Base-by-base conservation (phyloP, 208 protist genomes). In the Herpetomonas tarakana region DNA sequence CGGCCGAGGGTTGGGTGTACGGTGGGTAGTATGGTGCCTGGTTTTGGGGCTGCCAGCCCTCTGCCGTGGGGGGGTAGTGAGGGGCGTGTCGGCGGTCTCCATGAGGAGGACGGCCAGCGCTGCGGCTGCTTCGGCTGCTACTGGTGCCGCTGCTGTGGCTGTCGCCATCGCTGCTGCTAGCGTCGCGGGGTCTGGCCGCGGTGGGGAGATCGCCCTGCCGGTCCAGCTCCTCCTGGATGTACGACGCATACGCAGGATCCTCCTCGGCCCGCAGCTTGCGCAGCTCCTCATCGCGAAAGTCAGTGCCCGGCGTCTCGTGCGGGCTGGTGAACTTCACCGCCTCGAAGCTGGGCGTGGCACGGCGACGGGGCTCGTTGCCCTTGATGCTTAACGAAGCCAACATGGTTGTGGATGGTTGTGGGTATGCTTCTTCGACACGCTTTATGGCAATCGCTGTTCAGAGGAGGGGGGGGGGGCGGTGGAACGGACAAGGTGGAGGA, bases 341-440 rank as follows among this genome's bases (percentile, higher is more conserved):
- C 35, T 41, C 35, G 28, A 6, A 38, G 51, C 45, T 51, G 7
- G n/a, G n/a, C 6, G 45, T 51, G n/a, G 21, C n/a, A 21, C 12
- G 45, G 6, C n/a, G 6, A 18, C 21, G 45, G 6, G 45, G 45
- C 45, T 51, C 11, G 35, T 6, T 14, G 14, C 35, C 35, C 35
- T 41, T 41, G 45, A 51, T 51, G 45, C n/a, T 26, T 9, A 51
- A 9, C 14, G 45, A 28, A 24, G 51, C 22, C 21, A 35, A 19
- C 51, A 55, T 55, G n/a, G n/a, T 27, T 38, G 35, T 41, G 9
- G n/a, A n/a, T n/a, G n/a, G n/a, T n/a, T n/a, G n/a, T n/a, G n/a
- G 50, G 21, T 63, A 58, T 1, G 57, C 31, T 2, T 58, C 58
- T 0, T 56, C 65, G 38, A 45, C 11, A n/a, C 38, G 11, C 38